Percentiles rank a stretch among this genome's conserved stretches.
Evolutionary conservation across 75 land plant genomes (phyloP).

Genomic region (Picea glauca): DNA sequence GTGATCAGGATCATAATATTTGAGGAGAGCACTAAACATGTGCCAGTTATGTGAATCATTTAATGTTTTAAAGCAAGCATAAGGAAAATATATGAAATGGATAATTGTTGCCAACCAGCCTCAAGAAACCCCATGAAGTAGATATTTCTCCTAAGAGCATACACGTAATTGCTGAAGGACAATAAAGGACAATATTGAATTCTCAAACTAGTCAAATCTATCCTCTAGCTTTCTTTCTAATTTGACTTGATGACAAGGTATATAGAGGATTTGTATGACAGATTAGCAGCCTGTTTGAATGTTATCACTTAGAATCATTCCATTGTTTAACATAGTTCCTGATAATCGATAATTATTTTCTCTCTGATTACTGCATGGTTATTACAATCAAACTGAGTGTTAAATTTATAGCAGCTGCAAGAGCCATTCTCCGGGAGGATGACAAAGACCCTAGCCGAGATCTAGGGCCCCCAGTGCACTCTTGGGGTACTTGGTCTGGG

Average conservation of each 20-base stretch:
- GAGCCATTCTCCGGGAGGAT: no score
- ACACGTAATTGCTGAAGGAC: no score
- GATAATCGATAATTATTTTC: background rate
- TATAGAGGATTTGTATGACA: background rate
- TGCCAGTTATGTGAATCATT: background rate
- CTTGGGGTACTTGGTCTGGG: no score
- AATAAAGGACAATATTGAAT: background rate
- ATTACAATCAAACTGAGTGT: background rate
- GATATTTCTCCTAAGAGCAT: no score
- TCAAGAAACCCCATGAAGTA: no score
- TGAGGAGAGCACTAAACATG: no score
- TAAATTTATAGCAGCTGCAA: no score
- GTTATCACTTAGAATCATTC: background rate
- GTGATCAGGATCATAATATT: no score
- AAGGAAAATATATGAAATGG: background rate
- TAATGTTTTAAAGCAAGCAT: background rate
- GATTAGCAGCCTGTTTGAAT: background rate
- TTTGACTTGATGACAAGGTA: background rate
- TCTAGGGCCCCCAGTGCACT: no score
- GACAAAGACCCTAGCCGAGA: no score
- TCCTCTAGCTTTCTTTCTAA: background rate
- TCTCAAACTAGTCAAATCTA: background rate
- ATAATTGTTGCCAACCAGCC: background rate
- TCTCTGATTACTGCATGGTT: background rate
- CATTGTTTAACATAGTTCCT: background rate